phyloP scores from a whole-genome alignment of 768 basidiomycete genomes.

The Phylloporus sp. region DNA sequence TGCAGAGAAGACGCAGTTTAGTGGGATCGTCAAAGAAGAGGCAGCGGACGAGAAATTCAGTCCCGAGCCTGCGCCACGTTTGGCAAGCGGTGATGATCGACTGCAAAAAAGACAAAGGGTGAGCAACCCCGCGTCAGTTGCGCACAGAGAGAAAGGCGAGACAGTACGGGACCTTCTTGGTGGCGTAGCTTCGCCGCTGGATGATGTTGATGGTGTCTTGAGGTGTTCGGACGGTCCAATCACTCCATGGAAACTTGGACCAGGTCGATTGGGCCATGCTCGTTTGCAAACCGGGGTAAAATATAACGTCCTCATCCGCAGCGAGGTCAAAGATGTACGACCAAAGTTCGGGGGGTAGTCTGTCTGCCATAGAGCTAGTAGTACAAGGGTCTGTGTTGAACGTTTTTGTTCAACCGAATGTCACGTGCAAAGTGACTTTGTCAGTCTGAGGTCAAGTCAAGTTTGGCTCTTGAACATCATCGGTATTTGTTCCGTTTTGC shows the following conservation, averaged over 20 bases:
- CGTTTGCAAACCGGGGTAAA: slow-evolving; percentile 57
- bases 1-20: slow-evolving; percentile 49
- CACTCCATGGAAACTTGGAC: slow-evolving; percentile 44
- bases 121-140: neutral
- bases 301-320: slow-evolving; percentile 66
- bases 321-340: slow-evolving; percentile 67
- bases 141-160: neutral
- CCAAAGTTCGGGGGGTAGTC: slow-evolving; percentile 69
- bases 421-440: slow-evolving; percentile 1
- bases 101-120: slow-evolving; percentile 31
- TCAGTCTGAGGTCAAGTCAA: too few species aligned
- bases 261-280: slow-evolving; percentile 63
- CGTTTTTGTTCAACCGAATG: neutral
- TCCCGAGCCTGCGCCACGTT: slow-evolving; percentile 57
- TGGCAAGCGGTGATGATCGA: slow-evolving; percentile 66
- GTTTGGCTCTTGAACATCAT: too few species aligned
- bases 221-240: slow-evolving; percentile 60
- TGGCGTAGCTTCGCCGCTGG: slow-evolving; percentile 59
- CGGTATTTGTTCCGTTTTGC: too few species aligned
- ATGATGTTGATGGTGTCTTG: slow-evolving; percentile 54
- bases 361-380: slow-evolving; percentile 21
- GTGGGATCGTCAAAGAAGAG: slow-evolving; percentile 63
- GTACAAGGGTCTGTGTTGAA: neutral
- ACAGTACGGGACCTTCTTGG: slow-evolving; percentile 53
- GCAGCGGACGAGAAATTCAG: slow-evolving; percentile 62